phyloP scores from a whole-genome alignment of 257 asterid genomes.

The Datura wrightii region DNA sequence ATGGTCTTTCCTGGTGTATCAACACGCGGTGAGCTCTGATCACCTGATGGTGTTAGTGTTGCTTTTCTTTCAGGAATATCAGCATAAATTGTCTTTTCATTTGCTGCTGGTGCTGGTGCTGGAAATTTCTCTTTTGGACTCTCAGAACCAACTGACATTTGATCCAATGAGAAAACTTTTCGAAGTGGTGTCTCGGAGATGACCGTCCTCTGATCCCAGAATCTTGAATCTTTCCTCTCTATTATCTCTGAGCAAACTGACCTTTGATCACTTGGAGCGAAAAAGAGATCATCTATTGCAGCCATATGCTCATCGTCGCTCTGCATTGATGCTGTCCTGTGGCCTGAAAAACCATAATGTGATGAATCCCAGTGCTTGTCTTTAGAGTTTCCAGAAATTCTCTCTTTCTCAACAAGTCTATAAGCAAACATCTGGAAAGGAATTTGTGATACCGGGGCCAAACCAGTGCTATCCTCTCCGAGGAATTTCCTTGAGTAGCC shows the following conservation, averaged over 20 bases:
- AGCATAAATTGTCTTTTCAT: slow-evolving; percentile 22
- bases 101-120: neutral
- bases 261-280: slow-evolving; percentile 58
- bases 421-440: slow-evolving; percentile 84
- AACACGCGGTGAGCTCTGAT: slow-evolving; percentile 31
- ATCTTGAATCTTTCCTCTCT: slow-evolving; percentile 29
- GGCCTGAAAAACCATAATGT: slow-evolving; percentile 42
- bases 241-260: slow-evolving; percentile 56
- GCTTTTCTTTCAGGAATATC: slow-evolving; percentile 12
- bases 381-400: slow-evolving; percentile 36
- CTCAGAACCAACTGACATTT: slow-evolving; percentile 29
- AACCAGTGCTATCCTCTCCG: slow-evolving; percentile 39
- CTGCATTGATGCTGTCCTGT: slow-evolving; percentile 47
- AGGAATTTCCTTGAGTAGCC: slow-evolving; percentile 57
- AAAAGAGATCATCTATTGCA: slow-evolving; percentile 74
- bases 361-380: slow-evolving; percentile 55
- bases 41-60: neutral
- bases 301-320: slow-evolving; percentile 60
- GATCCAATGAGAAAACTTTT: slow-evolving; percentile 38
- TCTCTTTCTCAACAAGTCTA: slow-evolving; percentile 68
- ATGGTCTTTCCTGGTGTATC: slow-evolving; percentile 32
- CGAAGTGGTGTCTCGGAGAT: slow-evolving; percentile 54
- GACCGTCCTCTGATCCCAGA: slow-evolving; percentile 31
- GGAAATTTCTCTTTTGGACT: slow-evolving; percentile 46
- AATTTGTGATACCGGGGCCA: slow-evolving; percentile 59